These are phyloP conservation scores for Neonothopanus nambi DNA, from an alignment of 1,284 basidiomycete genomes.

Conservation along the genomic window DNA sequence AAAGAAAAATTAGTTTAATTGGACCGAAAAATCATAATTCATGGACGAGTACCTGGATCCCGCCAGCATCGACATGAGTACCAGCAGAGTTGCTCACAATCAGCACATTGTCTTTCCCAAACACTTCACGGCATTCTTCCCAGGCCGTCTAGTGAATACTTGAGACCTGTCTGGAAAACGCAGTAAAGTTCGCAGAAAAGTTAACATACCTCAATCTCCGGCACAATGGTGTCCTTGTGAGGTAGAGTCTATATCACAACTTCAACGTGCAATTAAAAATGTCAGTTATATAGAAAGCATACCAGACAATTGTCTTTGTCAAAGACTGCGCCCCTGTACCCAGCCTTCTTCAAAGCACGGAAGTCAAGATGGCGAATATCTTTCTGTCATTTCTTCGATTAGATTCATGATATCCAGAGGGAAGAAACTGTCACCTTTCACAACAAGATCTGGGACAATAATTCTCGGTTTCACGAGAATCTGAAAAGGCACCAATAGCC, in stretches of 20 bases:
- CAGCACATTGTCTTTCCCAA: slow-evolving; percentile 80
- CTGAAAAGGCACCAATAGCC: slow-evolving; percentile 74
- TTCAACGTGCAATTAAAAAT: background rate
- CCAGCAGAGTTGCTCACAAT: slow-evolving; percentile 96
- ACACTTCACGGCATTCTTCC: slow-evolving; percentile 70
- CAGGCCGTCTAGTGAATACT: slow-evolving; percentile 63
- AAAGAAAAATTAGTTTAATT: background rate
- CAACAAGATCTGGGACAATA: slow-evolving; percentile 69
- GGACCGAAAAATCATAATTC: slow-evolving; percentile 2
- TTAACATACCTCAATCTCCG: slow-evolving; percentile 61
- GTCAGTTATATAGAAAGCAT: slow-evolving; percentile 26
- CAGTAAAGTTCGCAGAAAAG: background rate
- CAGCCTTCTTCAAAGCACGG: slow-evolving; percentile 68
- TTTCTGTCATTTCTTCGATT: slow-evolving; percentile 42
- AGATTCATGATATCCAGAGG: background rate
- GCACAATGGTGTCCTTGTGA: slow-evolving; percentile 69
- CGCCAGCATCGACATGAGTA: slow-evolving; percentile 74
- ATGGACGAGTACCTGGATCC: slow-evolving; percentile 64
- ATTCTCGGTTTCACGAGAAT: slow-evolving; percentile 73
- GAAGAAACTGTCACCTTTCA: slow-evolving; percentile 59
- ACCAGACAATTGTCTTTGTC: slow-evolving; percentile 99
- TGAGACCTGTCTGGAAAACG: background rate
- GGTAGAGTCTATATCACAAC: slow-evolving; percentile 64
- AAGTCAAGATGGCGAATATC: slow-evolving; percentile 91
- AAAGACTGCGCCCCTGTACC: slow-evolving; percentile 87